phyloP scores from a whole-genome alignment of 2,329 filamentous ascomycete genomes.

The Lecanicillium sp. region DNA sequence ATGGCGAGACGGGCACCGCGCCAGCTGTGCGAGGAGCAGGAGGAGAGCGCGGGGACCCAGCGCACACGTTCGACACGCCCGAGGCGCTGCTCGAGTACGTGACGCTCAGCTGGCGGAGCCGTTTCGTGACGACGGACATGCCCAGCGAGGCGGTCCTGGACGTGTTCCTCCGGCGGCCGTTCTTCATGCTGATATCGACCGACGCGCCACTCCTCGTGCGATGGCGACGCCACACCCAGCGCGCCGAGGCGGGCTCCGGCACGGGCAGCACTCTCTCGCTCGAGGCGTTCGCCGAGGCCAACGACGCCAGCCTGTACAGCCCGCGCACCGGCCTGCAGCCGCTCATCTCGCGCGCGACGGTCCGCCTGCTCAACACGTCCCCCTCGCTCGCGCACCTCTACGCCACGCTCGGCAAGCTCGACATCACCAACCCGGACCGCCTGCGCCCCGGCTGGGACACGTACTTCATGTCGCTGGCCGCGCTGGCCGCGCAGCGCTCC shows the following conservation, averaged over 20 bases:
- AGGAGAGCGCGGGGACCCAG: no score
- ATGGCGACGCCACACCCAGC: constrained; percentile 66
- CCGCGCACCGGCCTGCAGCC: constrained; percentile 59
- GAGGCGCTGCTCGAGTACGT: constrained; percentile 75
- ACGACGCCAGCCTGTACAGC: constrained; percentile 72
- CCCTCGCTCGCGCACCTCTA: constrained; percentile 65
- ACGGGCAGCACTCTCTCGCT: constrained; percentile 33
- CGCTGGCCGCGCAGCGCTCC: constrained; percentile 78
- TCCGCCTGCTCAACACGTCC: constrained; percentile 83
- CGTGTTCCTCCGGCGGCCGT: constrained; percentile 70
- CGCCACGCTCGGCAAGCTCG: constrained; percentile 63
- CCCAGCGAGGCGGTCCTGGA: constrained; percentile 68
- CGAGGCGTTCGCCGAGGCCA: constrained; percentile 50
- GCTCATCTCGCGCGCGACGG: constrained; percentile 72
- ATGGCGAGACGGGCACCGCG: no score
- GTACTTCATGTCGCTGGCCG: constrained; percentile 97
- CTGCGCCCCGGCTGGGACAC: constrained; percentile 90
- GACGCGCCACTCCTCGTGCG: constrained; percentile 82
- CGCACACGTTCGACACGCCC: constrained; percentile 53
- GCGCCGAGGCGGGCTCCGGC: constrained; percentile 19
- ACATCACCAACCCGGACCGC: constrained; percentile 71
- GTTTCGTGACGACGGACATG: constrained; percentile 83
- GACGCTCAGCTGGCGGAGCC: constrained; percentile 73
- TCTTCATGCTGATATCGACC: constrained; percentile 87
- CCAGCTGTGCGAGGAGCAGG: constrained; percentile 11